Conservation (phyloP, 2,329 filamentous ascomycete genomes). For the Emergomyces africanus region DNA sequence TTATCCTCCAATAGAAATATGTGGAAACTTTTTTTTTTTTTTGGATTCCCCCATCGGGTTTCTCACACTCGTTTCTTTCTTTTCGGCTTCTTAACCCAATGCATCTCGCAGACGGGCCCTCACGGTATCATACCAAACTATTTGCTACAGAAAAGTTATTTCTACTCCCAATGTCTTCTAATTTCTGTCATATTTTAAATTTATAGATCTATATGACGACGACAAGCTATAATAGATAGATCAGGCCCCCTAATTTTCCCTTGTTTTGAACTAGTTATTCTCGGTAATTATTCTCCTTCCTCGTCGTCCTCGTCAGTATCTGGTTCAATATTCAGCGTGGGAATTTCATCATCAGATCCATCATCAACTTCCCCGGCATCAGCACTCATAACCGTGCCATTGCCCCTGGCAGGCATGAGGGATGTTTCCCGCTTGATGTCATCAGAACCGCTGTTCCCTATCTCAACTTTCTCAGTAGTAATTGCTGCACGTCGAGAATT, state of each 20-base stretch:
- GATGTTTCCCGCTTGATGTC: background rate
- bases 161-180: background rate
- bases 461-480: background rate
- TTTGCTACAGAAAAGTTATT: background rate
- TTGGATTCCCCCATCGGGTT: background rate
- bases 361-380: constrained; percentile 19
- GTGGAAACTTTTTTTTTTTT: background rate
- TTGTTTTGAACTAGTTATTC: background rate
- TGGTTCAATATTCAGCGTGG: constrained; percentile 35
- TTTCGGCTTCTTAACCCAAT: background rate
- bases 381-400: constrained; percentile 4
- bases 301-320: constrained; percentile 35
- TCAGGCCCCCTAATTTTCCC: background rate
- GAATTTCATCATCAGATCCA: constrained; percentile 38
- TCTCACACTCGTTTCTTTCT: background rate
- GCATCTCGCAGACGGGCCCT: background rate
- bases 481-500: background rate
- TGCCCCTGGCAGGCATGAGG: background rate
- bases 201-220: background rate
- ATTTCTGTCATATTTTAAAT: background rate
- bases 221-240: background rate
- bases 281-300: constrained; percentile 6
- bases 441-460: background rate
- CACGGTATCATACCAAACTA: background rate
- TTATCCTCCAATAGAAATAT: background rate